A percentile compares a stretch with the other conserved stretches of the same genome.
Evolutionary conservation across 2,329 filamentous ascomycete species (phyloP).

Genomic region (Ceratocystis diversiconidia): DNA sequence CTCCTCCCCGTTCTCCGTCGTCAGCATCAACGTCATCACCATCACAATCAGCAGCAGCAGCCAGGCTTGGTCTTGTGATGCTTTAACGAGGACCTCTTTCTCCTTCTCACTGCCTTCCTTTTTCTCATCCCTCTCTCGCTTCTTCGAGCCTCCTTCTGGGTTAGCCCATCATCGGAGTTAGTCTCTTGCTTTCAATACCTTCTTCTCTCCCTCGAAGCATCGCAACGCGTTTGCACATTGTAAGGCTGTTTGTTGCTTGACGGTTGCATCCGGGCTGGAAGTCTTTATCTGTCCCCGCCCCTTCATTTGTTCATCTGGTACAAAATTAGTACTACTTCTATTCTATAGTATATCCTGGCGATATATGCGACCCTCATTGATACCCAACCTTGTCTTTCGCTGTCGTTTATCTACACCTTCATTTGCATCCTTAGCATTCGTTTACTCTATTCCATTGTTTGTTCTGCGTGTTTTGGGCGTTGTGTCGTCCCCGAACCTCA

Average conservation of each 20-base stretch:
- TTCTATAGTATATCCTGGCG: slow-evolving; percentile 1
- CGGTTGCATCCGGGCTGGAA: neutral
- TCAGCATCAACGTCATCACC: neutral
- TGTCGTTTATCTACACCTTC: neutral
- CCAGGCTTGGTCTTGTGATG: neutral
- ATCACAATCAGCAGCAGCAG: neutral
- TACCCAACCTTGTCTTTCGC: neutral
- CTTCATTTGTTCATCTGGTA: neutral
- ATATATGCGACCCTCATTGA: neutral
- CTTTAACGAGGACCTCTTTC: neutral
- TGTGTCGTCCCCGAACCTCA: neutral
- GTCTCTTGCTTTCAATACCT: neutral
- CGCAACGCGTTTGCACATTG: neutral
- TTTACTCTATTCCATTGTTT: neutral
- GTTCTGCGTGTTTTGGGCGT: neutral
- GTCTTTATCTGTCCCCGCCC: neutral
- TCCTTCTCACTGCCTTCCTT: neutral
- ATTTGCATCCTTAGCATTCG: neutral
- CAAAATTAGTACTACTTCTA: neutral
- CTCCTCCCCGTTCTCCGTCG: neutral
- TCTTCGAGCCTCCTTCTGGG: neutral
- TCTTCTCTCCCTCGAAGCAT: slow-evolving; percentile 6
- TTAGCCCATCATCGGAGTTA: neutral
- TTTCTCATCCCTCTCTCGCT: neutral
- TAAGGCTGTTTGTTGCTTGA: no score